Percentiles rank a stretch among this genome's conserved stretches.
Conservation (phyloP, 371 early-diverging fungal species). For the Syncephalastrum monosporum region DNA sequence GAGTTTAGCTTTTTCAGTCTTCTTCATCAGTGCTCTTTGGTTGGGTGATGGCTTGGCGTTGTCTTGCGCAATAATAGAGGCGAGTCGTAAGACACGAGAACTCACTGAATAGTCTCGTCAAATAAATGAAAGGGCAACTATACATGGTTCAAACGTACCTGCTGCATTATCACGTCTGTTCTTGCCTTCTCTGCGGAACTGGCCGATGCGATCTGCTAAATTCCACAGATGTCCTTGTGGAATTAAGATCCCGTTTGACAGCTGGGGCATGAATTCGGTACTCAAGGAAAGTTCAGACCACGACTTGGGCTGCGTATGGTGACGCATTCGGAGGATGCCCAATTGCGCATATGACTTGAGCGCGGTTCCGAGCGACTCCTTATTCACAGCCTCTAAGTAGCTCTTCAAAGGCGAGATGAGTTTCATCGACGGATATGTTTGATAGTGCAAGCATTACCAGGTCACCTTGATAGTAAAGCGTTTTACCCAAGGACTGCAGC, state of each 20-base stretch:
- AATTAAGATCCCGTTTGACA: constrained; percentile 48
- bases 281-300: constrained; percentile 51
- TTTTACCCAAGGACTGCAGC: constrained; percentile 77
- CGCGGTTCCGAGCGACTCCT: constrained; percentile 80
- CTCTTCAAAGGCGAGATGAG: constrained; percentile 16
- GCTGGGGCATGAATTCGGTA: constrained; percentile 53
- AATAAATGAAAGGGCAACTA: neutral
- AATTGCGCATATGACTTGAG: constrained; percentile 68
- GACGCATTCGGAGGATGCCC: constrained; percentile 58
- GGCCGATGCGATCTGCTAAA: constrained; percentile 81
- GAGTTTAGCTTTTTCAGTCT: neutral
- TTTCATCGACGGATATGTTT: neutral
- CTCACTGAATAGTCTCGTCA: constrained; percentile 20
- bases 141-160: constrained; percentile 34
- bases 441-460: constrained; percentile 4
- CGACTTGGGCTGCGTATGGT: constrained; percentile 42
- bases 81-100: constrained; percentile 29
- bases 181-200: constrained; percentile 84
- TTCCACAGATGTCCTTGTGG: constrained; percentile 76
- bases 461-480: constrained; percentile 28
- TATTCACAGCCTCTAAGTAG: constrained; percentile 84
- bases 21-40: constrained; percentile 20
- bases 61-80: constrained; percentile 28
- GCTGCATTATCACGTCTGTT: constrained; percentile 85
- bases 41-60: constrained; percentile 18